A percentile compares a stretch with the other conserved stretches of the same genome.
Evolutionary conservation across 1,139 yeast genomes (phyloP).

Genomic region (Geotrichum armillariae): DNA sequence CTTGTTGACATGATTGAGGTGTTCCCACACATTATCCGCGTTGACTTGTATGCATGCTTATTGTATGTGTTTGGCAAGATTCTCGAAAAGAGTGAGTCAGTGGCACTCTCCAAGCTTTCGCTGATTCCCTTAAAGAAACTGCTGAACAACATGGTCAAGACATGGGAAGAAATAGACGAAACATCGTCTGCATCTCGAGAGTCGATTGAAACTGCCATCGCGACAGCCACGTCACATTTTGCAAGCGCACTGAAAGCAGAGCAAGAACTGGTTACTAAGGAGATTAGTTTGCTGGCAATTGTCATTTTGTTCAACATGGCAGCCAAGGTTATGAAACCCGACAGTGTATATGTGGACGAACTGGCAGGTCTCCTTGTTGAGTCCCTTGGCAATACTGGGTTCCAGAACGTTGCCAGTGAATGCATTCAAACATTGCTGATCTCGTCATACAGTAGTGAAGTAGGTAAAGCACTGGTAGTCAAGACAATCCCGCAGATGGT

Average conservation of each 20-base stretch:
- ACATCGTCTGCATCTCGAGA: slow-evolving; percentile 21
- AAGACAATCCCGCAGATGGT: slow-evolving; percentile 46
- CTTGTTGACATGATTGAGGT: slow-evolving; percentile 60
- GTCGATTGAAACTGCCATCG: slow-evolving; percentile 42
- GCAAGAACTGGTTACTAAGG: slow-evolving; percentile 43
- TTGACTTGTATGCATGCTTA: slow-evolving; percentile 70
- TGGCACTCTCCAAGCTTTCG: slow-evolving; percentile 32
- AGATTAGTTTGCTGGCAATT: slow-evolving; percentile 55
- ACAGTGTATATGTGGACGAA: slow-evolving; percentile 32
- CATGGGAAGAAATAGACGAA: slow-evolving; percentile 26
- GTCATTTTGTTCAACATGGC: slow-evolving; percentile 62
- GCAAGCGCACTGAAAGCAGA: slow-evolving; percentile 30
- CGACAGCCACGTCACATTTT: slow-evolving; percentile 32
- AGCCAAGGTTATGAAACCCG: slow-evolving; percentile 43
- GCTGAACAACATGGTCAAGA: slow-evolving; percentile 34
- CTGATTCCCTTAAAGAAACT: slow-evolving; percentile 37
- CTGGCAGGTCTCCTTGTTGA: slow-evolving; percentile 44
- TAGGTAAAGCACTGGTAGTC: slow-evolving; percentile 35
- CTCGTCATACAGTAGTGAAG: slow-evolving; percentile 38
- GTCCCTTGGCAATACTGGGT: slow-evolving; percentile 39
- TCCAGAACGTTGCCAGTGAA: slow-evolving; percentile 52
- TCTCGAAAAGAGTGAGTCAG: slow-evolving; percentile 45
- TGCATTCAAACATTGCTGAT: slow-evolving; percentile 59
- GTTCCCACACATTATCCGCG: slow-evolving; percentile 66
- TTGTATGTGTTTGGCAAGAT: slow-evolving; percentile 63